Evolutionary conservation across 306 rosid species (phyloP).

Genomic region (Cicer cuneatum): DNA sequence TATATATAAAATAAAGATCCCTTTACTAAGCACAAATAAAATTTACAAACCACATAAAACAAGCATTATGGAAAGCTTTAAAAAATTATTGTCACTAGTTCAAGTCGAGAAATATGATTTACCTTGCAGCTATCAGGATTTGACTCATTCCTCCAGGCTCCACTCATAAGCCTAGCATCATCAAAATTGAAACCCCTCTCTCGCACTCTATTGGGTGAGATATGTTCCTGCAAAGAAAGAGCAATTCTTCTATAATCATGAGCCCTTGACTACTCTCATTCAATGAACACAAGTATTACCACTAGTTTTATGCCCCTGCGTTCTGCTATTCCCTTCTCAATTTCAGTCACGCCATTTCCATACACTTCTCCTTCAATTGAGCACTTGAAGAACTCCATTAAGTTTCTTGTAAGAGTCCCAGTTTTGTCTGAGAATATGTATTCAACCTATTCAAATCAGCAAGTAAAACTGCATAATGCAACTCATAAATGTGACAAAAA

Average conservation of each 20-base stretch:
- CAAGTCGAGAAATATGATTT: conserved; percentile 41
- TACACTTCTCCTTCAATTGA: conserved; percentile 92
- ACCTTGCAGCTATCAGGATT: conserved; percentile 90
- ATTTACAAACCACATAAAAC: conserved; percentile 22
- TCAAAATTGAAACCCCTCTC: conserved; percentile 93
- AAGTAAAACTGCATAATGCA: conserved; percentile 34
- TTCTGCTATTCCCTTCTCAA: conserved; percentile 81
- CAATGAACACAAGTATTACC: conserved; percentile 48
- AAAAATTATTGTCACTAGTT: neutral
- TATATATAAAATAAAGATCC: neutral
- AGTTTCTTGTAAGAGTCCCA: conserved; percentile 94
- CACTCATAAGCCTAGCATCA: conserved; percentile 84
- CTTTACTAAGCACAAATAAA: neutral
- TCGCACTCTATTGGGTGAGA: conserved; percentile 56
- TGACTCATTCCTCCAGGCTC: conserved; percentile 98
- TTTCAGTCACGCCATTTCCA: conserved; percentile 94
- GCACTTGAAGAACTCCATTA: conserved; percentile 99
- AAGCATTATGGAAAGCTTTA: conserved; percentile 11
- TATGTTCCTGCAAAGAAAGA: conserved; percentile 56
- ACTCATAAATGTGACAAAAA: conserved; percentile 37
- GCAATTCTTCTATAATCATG: conserved; percentile 14
- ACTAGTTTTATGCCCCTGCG: conserved; percentile 69
- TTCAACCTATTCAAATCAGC: conserved; percentile 73
- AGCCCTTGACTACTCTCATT: conserved; percentile 11
- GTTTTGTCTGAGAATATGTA: conserved; percentile 98